phyloP scores from a whole-genome alignment of 2,329 filamentous ascomycete species.

The Sordariomycetes sp. region DNA sequence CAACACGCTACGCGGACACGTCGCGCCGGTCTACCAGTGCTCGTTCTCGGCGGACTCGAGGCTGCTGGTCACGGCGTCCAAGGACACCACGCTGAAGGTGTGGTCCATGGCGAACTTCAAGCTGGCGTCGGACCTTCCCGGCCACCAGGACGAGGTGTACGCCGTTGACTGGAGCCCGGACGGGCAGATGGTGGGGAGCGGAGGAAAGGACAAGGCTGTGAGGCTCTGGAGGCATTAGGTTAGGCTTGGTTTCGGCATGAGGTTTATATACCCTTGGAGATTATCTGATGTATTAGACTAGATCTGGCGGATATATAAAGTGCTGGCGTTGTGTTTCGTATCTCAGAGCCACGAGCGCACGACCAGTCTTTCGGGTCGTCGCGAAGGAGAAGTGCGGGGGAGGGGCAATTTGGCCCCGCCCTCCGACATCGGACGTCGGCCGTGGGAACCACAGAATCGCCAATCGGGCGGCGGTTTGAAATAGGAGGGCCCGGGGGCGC shows the following conservation, averaged over 20 bases:
- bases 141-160: conserved; percentile 88
- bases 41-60: conserved; percentile 87
- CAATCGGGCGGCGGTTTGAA: not conserved
- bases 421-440: not conserved
- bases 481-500: not conserved
- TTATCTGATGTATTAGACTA: not conserved
- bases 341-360: not conserved
- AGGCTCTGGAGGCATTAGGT: conserved; percentile 53
- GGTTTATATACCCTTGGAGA: conserved; percentile 1
- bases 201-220: conserved; percentile 81
- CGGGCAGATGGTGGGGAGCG: conserved; percentile 78
- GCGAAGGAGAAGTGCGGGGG: not conserved
- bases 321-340: not conserved
- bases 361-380: not conserved
- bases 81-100: conserved; percentile 88
- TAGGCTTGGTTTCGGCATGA: not conserved
- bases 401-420: not conserved
- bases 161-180: conserved; percentile 93
- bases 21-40: conserved; percentile 82
- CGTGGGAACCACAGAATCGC: not conserved
- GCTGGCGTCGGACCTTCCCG: conserved; percentile 69
- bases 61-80: conserved; percentile 77
- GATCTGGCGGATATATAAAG: not conserved
- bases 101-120: conserved; percentile 87
- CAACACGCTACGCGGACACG: conserved; percentile 79